These are phyloP conservation scores for Russula lepida DNA, from an alignment of 768 basidiomycete genomes.

Conservation along the genomic window DNA sequence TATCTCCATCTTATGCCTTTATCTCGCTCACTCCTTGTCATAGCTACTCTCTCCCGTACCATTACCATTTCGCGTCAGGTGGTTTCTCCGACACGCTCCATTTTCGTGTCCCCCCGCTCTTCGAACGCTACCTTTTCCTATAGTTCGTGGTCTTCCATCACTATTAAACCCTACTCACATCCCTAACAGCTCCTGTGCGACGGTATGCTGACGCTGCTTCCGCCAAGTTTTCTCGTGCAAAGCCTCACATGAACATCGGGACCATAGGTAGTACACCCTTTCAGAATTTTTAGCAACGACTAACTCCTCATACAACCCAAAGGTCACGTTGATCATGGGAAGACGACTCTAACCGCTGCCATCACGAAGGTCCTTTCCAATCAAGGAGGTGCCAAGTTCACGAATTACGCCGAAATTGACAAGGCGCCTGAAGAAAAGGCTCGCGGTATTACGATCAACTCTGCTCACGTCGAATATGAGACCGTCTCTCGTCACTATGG, in stretches of 20 bases:
- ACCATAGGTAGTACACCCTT: constrained; percentile 62
- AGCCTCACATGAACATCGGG: constrained; percentile 94
- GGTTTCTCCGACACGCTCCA: constrained; percentile 6
- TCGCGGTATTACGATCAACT: constrained; percentile 98
- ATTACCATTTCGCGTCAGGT: constrained; percentile 8
- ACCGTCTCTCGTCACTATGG: constrained; percentile 86
- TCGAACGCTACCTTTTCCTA: not conserved
- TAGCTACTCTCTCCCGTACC: constrained; percentile 12
- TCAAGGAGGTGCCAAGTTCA: constrained; percentile 71
- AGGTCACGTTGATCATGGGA: constrained; percentile 98
- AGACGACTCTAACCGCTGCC: constrained; percentile 93
- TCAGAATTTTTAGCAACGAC: not conserved
- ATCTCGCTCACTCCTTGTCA: not conserved
- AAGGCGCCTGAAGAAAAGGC: constrained; percentile 99
- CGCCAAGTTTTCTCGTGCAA: constrained; percentile 56
- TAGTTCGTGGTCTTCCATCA: not conserved
- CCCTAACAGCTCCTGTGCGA: constrained; percentile 42
- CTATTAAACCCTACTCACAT: not conserved
- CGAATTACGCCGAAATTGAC: constrained; percentile 96
- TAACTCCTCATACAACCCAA: not conserved
- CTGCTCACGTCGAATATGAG: constrained; percentile 98
- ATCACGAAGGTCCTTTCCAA: constrained; percentile 89
- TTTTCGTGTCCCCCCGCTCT: not conserved
- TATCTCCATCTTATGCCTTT: not conserved
- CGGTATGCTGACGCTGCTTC: constrained; percentile 61